Evolutionary conservation across 768 basidiomycete genomes (phyloP), one percentile per base, ranked within the genome.

Genomic region (Chalciporus sphaerocephalus): DNA sequence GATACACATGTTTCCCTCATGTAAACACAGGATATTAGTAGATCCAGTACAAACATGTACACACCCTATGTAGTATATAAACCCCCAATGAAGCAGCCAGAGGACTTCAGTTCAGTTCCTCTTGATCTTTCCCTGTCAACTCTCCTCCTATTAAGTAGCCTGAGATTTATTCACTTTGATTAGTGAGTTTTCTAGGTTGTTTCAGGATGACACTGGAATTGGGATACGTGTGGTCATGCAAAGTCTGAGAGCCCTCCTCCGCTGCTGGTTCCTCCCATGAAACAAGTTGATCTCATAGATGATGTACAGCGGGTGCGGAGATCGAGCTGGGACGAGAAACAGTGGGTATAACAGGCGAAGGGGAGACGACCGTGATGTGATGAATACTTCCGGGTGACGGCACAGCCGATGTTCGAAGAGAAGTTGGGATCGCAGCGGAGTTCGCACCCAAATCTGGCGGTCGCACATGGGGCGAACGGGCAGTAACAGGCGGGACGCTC

Each of bases 321-420:
- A 34, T 35, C 17, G 52, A 37, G 18, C 6, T 40, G 7, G 47
- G 46, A 13, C 8, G 16, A 1, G 55, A 44, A 0, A 52, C 47
- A 6, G 55, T 13, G 0, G 59, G 25, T 6, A 25, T 22, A 8
- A n/a, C n/a, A n/a, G n/a, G n/a, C n/a, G 55, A 51, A 4, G 58
- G 47, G 5, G 58, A 51, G 21, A 60, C 24, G 40, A 58, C 17
- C 0, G 40, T 55, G 40, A 61, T 52, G 4, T 54, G 43, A n/a
- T 12, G 43, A 44, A 15, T n/a, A 6, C 18, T 18, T 34, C 15
- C 39, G 30, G 11, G 23, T 10, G 46, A 42, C 13, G 39, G 49
- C 20, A 25, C 35, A 24, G 49, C 44, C 10, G 49, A 46, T 6
- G 35, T 32, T 10, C 36, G 44, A 21, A 37, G 21, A n/a, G 49